Evolutionary conservation across 1,139 yeast species (phyloP), one percentile per base, ranked within the genome.

Genomic region (Yamadazyma aaseri): DNA sequence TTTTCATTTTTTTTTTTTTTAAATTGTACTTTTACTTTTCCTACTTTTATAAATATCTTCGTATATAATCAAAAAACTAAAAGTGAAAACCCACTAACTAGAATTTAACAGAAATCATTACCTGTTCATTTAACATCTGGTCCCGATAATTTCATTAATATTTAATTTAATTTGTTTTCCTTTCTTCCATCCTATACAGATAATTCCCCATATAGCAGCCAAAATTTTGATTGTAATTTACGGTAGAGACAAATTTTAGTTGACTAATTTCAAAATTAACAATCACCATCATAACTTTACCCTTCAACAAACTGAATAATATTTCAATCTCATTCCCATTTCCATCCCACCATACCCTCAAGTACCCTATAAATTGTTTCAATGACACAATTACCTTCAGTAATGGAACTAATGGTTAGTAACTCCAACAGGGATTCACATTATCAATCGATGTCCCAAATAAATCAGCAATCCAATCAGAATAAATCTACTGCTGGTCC

Each of bases 331-430:
- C n/a, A 14, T 11, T 17, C 11, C 20, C 26, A 16, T 3, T 20
- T 22, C 28, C 30, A 27, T 17, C 24, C 14, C 28, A 7, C 30
- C 26, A 13, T n/a, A 10, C 16, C 34, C n/a, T n/a, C 13, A 7
- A 22, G 10, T 18, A 9, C 21, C 32, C 20, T 16, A 10, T n/a
- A n/a, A n/a, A n/a, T n/a, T n/a, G n/a, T n/a, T n/a, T n/a, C 17
- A 20, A 50, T 50, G 54, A 48, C 54, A 4, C 54, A 46, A 34
- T 39, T 50, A 32, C 55, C 55, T 4, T 45, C 55, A 9, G 53
- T 50, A 16, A 47, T 48, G 26, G 53, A 50, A 38, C 27, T 48
- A 20, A 47, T 48, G 16, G 33, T 41, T 24, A 38, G 35, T 9
- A 28, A 18, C 13, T 28, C 24, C 18, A 17, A 28, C 11, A 20